A percentile compares a stretch with the other conserved stretches of the same genome.
These are phyloP conservation scores for Sonneratia alba DNA, from an alignment of 345 rosid species.

Conservation along the genomic window DNA sequence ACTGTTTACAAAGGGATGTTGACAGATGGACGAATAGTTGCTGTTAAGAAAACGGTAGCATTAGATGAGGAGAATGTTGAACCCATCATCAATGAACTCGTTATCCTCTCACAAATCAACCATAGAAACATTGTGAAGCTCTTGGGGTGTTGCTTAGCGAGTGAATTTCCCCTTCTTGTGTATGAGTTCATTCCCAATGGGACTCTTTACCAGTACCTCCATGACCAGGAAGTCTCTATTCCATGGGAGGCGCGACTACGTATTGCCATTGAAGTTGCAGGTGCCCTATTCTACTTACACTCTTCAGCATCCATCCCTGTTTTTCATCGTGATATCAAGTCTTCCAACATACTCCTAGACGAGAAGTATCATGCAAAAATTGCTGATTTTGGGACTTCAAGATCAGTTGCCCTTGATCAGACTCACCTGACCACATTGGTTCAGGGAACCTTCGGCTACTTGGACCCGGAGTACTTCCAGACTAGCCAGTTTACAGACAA, in stretches of 20 bases:
- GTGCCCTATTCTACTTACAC: constrained; percentile 15
- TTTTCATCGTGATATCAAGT: constrained; percentile 21
- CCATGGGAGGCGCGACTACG: constrained; percentile 6
- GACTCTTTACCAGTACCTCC: constrained; percentile 8
- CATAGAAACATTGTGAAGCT: constrained; percentile 13
- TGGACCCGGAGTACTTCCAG: constrained; percentile 18
- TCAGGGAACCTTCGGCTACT: constrained; percentile 16
- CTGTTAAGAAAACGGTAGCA: neutral
- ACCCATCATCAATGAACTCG: constrained; percentile 13
- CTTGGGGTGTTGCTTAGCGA: constrained; percentile 13
- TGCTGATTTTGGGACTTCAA: constrained; percentile 16
- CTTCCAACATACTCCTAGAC: constrained; percentile 11
- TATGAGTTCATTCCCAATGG: constrained; percentile 17
- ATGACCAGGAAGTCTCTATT: neutral
- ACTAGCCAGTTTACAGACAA: constrained; percentile 8
- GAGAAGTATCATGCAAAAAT: constrained; percentile 13
- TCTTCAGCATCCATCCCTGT: neutral
- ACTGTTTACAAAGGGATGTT: constrained; percentile 17
- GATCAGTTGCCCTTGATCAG: constrained; percentile 8
- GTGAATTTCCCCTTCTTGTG: neutral
- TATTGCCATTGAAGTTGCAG: constrained; percentile 15
- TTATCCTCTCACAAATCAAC: constrained; percentile 12
- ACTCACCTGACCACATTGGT: constrained; percentile 19
- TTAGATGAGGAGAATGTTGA: neutral
- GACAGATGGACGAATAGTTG: constrained; percentile 9